Percentiles rank a stretch among this genome's conserved stretches.
phyloP scores from a whole-genome alignment of 1,284 basidiomycete genomes.

The Trichosporon inkin region DNA sequence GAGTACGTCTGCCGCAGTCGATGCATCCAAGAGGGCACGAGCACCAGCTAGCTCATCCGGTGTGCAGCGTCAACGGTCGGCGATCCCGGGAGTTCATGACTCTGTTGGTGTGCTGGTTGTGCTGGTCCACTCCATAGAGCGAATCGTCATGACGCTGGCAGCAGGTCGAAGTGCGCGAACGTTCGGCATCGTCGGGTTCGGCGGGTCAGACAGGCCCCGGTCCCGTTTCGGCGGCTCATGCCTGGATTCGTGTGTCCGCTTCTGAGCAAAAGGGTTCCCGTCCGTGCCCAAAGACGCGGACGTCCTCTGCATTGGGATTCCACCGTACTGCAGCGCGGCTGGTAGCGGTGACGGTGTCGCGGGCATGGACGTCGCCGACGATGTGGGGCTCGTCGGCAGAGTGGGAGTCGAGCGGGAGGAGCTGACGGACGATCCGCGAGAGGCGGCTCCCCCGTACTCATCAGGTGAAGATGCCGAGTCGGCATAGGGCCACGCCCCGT shows the following conservation, averaged over 20 bases:
- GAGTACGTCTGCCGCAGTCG: no score
- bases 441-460: no score
- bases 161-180: neutral
- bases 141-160: conserved; percentile 1
- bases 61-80: no score
- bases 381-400: neutral
- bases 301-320: conserved; percentile 16
- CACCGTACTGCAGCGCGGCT: neutral
- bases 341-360: neutral
- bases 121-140: neutral
- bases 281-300: conserved; percentile 17
- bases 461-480: no score
- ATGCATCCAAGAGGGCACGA: no score
- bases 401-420: neutral
- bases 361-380: neutral
- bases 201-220: neutral
- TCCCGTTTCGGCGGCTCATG: neutral
- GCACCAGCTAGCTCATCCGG: no score
- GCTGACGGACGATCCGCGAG: neutral
- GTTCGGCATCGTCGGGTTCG: neutral
- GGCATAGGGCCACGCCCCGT: no score
- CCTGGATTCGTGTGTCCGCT: neutral
- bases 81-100: no score
- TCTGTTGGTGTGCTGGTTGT: neutral
- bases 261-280: conserved; percentile 17